Evolutionary conservation across 2,329 filamentous ascomycete genomes (phyloP), one percentile per base, ranked within the genome.

Genomic region (Sporothrix pseudoabietina): DNA sequence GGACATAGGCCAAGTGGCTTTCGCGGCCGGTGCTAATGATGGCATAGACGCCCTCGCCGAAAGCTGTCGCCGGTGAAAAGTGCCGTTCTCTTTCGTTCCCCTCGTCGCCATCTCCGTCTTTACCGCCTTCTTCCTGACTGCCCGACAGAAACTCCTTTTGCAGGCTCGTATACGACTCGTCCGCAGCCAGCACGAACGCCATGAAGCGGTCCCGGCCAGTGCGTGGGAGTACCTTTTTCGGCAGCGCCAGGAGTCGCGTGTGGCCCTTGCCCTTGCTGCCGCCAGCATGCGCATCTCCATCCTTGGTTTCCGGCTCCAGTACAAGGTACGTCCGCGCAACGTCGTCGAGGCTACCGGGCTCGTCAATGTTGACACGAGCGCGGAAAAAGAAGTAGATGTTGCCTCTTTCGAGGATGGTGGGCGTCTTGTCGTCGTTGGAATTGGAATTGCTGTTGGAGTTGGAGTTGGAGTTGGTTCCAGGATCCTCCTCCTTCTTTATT

Each of bases 351-450:
- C 87, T 86, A 22, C 90, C 86, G 0, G 93, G 90, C 7, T 92
- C 86, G 4, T 93, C 88, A 35, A 92, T 86, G 69, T 89, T 88
- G 52, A 97, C 92, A 14, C 93, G 90, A 8, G 90, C 89, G 22
- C 94, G 90, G 78, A 92, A 91, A 84, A 97, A 97, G 86, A 97
- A 97, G 84, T 97, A 97, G 77, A 97, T 90, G 77, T 96, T 87
- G 3, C 94, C 94, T 78, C 96, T 97, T 79, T 98, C 94, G 2
- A 97, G 85, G 32, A 97, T 89, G 69, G 78, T 86, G 0, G 86
- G 84, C 0, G 85, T 83, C 4, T 49, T 39, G 49, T 44, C 71
- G 65, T n/a, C 30, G 9, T 35, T 14, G 16, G 22, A 14, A 14
- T 52, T 35, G 35, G 35, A 35, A n/a, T n/a, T n/a, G n/a, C n/a